Evolutionary conservation across 306 rosid species (phyloP), one percentile per base, ranked within the genome.

Genomic region (Cicer yamashitae): DNA sequence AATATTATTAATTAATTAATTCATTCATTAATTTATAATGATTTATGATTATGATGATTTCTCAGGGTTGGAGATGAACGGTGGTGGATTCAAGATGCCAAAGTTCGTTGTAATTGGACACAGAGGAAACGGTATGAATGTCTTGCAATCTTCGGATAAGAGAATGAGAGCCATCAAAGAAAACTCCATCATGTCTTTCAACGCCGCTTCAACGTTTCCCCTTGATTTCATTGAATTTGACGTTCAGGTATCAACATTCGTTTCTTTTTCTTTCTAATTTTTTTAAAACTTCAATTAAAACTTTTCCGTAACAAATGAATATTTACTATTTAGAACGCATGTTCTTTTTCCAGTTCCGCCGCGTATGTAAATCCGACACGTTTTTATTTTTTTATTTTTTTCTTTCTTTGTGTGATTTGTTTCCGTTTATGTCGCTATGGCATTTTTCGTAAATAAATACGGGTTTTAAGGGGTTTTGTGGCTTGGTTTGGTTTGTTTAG

Each of bases 61-160:
- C 8, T 43, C 17, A 66, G 88, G 65, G 8, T 43, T 77, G 69
- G 81, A 52, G 37, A 70, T 70, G 73, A 59, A 6, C 6, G 66
- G 47, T 12, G 63, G 52, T 1, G 81, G 39, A 14, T 64, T 57
- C 34, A 73, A 75, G 47, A 14, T 81, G 34, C 84, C 86, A 0
- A 91, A 88, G 46, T 87, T 93, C 75, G 70, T 81, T 45, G 96
- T 91, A 68, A 57, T 91, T 11, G 98, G 98, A 17, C 98, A 93
- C 51, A 81, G 98, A 37, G 97, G 97, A 12, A 70, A 80, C 58
- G 97, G 98, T 7, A 91, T 93, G 97, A 91, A 93, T 84, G 46
- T 83, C 34, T 41, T 93, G 81, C 88, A 85, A 13, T 89, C 96
- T 7, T 44, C 87, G 6, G 93, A 88, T 86, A 66, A 57, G 37